Conservation (phyloP, 169 alveolate species). For the Plasmodium yoelii region DNA sequence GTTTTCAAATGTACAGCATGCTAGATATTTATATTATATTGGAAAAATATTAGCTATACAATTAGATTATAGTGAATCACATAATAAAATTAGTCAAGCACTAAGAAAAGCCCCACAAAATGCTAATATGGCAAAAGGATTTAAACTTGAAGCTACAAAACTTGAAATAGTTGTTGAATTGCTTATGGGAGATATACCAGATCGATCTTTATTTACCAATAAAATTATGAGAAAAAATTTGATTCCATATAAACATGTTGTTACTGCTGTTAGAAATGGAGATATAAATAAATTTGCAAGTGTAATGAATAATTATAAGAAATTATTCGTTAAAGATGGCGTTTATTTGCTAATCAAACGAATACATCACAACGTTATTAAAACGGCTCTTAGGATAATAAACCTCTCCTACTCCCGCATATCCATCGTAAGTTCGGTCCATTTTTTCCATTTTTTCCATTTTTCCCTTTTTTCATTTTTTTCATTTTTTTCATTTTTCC, state of each 20-base stretch:
- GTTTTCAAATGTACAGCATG: slow-evolving; percentile 94
- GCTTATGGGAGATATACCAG: slow-evolving; percentile 97
- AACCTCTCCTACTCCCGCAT: slow-evolving; percentile 94
- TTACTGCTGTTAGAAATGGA: slow-evolving; percentile 94
- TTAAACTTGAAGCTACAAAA: slow-evolving; percentile 92
- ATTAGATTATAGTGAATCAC: slow-evolving; percentile 94
- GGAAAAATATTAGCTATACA: slow-evolving; percentile 95
- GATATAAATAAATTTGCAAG: slow-evolving; percentile 91
- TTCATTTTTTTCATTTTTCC: too few species aligned
- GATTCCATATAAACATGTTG: slow-evolving; percentile 93
- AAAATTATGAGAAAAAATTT: slow-evolving; percentile 88
- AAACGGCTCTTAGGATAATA: slow-evolving; percentile 94
- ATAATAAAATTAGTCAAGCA: slow-evolving; percentile 91
- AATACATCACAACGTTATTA: slow-evolving; percentile 95
- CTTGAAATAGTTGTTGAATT: slow-evolving; percentile 94
- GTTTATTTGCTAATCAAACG: slow-evolving; percentile 92
- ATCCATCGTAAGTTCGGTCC: slow-evolving; percentile 81
- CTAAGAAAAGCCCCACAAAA: slow-evolving; percentile 95
- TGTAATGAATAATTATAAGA: slow-evolving; percentile 85
- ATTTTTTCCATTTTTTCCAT: too few species aligned
- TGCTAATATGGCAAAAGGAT: slow-evolving; percentile 90
- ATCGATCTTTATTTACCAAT: slow-evolving; percentile 91
- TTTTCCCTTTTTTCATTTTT: too few species aligned
- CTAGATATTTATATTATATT: slow-evolving; percentile 94
- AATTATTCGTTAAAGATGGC: slow-evolving; percentile 89